phyloP scores from a whole-genome alignment of 257 asterid genomes.

The Parsonsia alboflavescens region DNA sequence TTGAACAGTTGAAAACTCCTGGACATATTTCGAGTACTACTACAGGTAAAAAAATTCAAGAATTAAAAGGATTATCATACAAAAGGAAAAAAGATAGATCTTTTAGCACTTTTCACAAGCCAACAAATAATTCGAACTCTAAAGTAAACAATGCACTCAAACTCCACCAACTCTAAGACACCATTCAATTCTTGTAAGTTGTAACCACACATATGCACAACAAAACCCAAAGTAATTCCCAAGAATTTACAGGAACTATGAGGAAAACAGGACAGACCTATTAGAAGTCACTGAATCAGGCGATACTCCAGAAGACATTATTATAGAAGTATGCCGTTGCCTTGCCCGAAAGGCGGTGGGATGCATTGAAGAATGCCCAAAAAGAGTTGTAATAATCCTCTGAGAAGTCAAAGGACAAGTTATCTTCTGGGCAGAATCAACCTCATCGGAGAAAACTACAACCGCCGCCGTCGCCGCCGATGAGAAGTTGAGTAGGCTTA shows the following conservation, averaged over 20 bases:
- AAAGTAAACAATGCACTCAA: neutral
- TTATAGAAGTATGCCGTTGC: neutral
- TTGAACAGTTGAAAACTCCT: neutral
- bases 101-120: neutral
- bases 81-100: neutral
- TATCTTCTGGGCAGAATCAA: neutral
- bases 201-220: slow-evolving; percentile 2
- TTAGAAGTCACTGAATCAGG: slow-evolving; percentile 8
- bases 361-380: neutral
- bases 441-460: neutral
- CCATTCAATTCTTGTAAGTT: neutral
- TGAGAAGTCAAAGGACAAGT: slow-evolving; percentile 3
- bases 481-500: neutral
- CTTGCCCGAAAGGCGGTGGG: slow-evolving; percentile 6
- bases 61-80: neutral
- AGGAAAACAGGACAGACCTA: slow-evolving; percentile 1
- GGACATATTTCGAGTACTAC: neutral
- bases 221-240: too few relatives aligned
- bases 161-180: neutral
- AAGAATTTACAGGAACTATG: neutral
- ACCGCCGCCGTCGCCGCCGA: slow-evolving; percentile 5
- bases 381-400: neutral
- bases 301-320: slow-evolving; percentile 5
- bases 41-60: neutral
- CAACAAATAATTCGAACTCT: neutral